Conservation (phyloP, 352 stramenopile genomes). For the Pythium monospermum region DNA sequence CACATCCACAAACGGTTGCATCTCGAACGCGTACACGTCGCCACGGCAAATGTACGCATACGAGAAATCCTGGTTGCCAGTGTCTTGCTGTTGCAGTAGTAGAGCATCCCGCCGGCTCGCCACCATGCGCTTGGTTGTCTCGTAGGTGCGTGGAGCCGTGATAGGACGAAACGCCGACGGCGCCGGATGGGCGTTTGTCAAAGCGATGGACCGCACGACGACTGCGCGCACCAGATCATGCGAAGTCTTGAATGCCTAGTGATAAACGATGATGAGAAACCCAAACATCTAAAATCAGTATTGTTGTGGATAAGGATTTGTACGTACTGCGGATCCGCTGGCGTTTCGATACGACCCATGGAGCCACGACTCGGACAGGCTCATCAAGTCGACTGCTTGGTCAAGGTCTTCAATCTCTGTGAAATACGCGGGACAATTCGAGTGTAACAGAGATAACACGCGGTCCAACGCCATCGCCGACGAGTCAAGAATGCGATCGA, state of each 20-base stretch:
- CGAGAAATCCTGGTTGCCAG: not conserved
- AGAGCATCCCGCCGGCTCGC: constrained; percentile 38
- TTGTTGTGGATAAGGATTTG: no score
- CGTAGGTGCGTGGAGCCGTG: constrained; percentile 42
- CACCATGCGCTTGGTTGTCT: constrained; percentile 18
- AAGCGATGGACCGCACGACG: constrained; percentile 52
- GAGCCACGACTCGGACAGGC: constrained; percentile 56
- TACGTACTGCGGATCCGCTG: constrained; percentile 42
- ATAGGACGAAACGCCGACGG: constrained; percentile 75
- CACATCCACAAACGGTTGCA: constrained; percentile 57
- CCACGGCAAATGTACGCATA: constrained; percentile 34
- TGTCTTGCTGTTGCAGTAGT: constrained; percentile 31
- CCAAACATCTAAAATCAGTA: no score
- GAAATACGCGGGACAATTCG: constrained; percentile 71
- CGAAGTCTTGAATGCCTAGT: constrained; percentile 51
- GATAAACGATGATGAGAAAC: not conserved
- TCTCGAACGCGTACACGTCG: constrained; percentile 61
- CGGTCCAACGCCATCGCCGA: constrained; percentile 52
- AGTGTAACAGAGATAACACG: constrained; percentile 61
- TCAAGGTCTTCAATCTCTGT: constrained; percentile 67
- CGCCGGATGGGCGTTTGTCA: constrained; percentile 66
- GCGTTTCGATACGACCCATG: constrained; percentile 43
- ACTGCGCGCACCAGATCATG: constrained; percentile 49
- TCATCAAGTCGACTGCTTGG: constrained; percentile 63
- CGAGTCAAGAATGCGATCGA: constrained; percentile 48